A percentile compares a stretch with the other conserved stretches of the same genome.
phyloP scores from a whole-genome alignment of 1,284 basidiomycete genomes.

The Apiotrichum domesticum region DNA sequence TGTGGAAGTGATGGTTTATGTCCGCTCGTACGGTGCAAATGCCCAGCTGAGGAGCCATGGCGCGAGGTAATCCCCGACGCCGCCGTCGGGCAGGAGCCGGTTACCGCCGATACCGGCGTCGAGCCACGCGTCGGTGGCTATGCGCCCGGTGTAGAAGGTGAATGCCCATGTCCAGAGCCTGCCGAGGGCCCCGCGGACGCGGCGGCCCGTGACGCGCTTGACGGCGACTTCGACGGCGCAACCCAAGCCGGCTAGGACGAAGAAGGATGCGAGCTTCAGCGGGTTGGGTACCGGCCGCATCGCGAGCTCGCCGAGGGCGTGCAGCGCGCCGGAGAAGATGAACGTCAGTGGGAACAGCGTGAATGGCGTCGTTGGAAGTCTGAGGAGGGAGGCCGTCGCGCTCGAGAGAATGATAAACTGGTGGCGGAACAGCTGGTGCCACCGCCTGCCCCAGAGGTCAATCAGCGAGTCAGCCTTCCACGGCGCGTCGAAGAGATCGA shows the following conservation, averaged over 20 bases:
- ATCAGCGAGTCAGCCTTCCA: constrained; percentile 36
- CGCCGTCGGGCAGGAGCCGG: background rate
- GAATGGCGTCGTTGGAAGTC: constrained; percentile 20
- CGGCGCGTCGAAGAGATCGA: constrained; percentile 38
- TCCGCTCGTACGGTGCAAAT: background rate
- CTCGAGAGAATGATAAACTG: constrained; percentile 38
- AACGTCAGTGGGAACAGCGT: constrained; percentile 33
- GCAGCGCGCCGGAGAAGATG: constrained; percentile 37
- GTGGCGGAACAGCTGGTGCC: constrained; percentile 44
- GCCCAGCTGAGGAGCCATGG: background rate
- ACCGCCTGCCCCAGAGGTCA: constrained; percentile 45
- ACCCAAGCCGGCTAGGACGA: constrained; percentile 34
- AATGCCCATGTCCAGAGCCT: constrained; percentile 37
- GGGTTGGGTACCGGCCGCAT: constrained; percentile 35
- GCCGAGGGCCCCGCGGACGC: constrained; percentile 35
- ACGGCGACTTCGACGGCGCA: constrained; percentile 17
- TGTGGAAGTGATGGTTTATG: background rate
- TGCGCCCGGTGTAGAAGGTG: constrained; percentile 22
- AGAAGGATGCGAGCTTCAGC: constrained; percentile 28
- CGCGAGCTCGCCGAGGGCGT: constrained; percentile 36
- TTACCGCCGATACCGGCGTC: constrained; percentile 18
- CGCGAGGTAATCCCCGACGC: constrained; percentile 5
- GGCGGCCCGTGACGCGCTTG: constrained; percentile 20
- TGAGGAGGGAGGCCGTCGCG: constrained; percentile 18
- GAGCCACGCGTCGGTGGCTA: constrained; percentile 32